Percentiles rank a stretch among this genome's conserved stretches.
Evolutionary conservation across 1,139 yeast species (phyloP).

Genomic region (Nakaseomyces sp.): DNA sequence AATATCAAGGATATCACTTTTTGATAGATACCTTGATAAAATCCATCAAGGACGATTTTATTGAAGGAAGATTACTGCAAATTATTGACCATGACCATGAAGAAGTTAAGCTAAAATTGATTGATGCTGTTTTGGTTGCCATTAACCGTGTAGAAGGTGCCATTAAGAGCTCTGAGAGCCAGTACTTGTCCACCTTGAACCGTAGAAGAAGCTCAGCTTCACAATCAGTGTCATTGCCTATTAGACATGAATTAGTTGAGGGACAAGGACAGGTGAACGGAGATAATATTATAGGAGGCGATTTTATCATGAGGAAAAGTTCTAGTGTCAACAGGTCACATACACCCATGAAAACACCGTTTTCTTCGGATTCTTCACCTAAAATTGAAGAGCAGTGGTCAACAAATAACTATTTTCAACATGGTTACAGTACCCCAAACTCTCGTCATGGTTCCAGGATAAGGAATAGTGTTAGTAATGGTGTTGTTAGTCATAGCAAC

Average conservation of each 20-base stretch:
- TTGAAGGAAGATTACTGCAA: conserved; percentile 11
- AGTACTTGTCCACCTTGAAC: neutral
- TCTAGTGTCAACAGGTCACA: neutral
- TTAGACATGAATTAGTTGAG: neutral
- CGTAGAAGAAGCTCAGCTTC: conserved; percentile 1
- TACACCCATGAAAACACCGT: neutral
- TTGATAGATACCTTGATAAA: conserved; percentile 13
- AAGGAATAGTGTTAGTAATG: conserved; percentile 3
- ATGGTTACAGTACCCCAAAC: neutral
- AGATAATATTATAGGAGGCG: neutral
- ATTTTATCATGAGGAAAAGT: too few species aligned
- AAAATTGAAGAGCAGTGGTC: neutral
- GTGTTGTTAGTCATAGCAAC: neutral
- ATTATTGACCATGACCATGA: neutral
- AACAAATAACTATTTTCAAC: neutral
- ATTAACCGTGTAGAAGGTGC: conserved; percentile 1
- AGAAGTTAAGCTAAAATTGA: neutral
- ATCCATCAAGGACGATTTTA: conserved; percentile 14
- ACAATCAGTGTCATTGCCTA: conserved; percentile 1
- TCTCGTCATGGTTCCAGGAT: neutral
- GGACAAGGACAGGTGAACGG: neutral
- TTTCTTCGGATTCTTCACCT: neutral
- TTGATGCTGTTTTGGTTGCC: conserved; percentile 2
- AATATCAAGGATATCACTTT: conserved; percentile 18
- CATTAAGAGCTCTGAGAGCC: conserved; percentile 4